phyloP scores from a whole-genome alignment of 441 rosid species.

The Bruguiera hainesii region DNA sequence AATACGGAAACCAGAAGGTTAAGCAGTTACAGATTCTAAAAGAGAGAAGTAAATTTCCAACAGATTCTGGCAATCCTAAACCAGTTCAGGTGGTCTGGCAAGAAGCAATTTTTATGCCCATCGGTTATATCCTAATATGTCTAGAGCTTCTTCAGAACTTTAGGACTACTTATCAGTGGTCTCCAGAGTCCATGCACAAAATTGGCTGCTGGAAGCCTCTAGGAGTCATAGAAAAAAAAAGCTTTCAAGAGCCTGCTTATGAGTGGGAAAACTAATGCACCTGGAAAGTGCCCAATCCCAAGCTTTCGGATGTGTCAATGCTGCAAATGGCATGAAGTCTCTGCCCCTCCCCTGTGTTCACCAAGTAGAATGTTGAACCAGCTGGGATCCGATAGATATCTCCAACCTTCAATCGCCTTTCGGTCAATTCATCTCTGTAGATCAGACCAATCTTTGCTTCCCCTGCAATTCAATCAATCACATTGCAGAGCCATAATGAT shows the following conservation, averaged over 20 bases:
- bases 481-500: background rate
- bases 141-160: no score
- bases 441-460: slow-evolving; percentile 76
- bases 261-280: slow-evolving; percentile 21
- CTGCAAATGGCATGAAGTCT: slow-evolving; percentile 69
- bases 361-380: slow-evolving; percentile 82
- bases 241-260: background rate
- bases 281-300: slow-evolving; percentile 59
- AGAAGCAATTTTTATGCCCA: background rate
- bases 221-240: background rate
- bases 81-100: background rate
- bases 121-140: background rate
- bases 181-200: background rate
- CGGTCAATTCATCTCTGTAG: slow-evolving; percentile 50
- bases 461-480: slow-evolving; percentile 41
- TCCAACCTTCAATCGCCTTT: slow-evolving; percentile 51
- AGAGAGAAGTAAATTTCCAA: no score
- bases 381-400: slow-evolving; percentile 67
- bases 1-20: background rate
- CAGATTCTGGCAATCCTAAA: no score
- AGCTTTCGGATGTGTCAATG: slow-evolving; percentile 65
- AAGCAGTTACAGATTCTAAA: background rate
- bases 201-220: background rate
- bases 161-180: no score
- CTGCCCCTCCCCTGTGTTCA: slow-evolving; percentile 55